Percentiles rank a stretch among this genome's conserved stretches.
phyloP scores from a whole-genome alignment of 31 red algal genomes.

The Porphyra umbilicalis region DNA sequence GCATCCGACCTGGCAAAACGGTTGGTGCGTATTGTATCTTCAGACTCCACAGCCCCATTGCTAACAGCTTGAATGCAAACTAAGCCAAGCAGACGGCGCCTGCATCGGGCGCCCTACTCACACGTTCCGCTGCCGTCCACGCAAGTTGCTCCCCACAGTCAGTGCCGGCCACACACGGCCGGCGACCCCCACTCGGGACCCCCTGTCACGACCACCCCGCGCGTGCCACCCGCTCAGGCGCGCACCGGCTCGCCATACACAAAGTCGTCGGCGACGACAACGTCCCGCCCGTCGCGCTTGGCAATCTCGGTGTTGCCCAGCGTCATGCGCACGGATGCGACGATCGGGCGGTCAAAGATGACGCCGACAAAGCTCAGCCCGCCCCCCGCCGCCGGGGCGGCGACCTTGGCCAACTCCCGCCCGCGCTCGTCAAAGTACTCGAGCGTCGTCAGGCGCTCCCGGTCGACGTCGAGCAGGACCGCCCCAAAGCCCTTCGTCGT shows the following conservation, averaged over 20 bases:
- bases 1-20: no score
- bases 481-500: slow-evolving; percentile 21
- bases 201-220: no score
- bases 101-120: no score
- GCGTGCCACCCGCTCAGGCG: background rate
- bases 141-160: no score
- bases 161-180: no score
- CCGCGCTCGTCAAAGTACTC: slow-evolving; percentile 10
- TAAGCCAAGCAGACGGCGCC: no score
- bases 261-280: slow-evolving; percentile 39
- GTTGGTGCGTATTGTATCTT: no score
- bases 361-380: slow-evolving; percentile 23
- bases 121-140: no score
- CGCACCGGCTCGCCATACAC: slow-evolving; percentile 33
- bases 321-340: slow-evolving; percentile 12
- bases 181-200: no score
- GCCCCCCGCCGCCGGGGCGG: slow-evolving; percentile 3
- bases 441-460: slow-evolving; percentile 9
- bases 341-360: background rate
- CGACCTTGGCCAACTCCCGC: slow-evolving; percentile 3
- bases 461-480: slow-evolving; percentile 36
- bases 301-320: background rate
- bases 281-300: slow-evolving; percentile 4
- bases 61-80: no score
- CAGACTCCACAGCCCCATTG: no score